These are phyloP conservation scores for rapeseed (Brassica napus) DNA, from an alignment of 345 rosid species.

Conservation along the genomic window DNA sequence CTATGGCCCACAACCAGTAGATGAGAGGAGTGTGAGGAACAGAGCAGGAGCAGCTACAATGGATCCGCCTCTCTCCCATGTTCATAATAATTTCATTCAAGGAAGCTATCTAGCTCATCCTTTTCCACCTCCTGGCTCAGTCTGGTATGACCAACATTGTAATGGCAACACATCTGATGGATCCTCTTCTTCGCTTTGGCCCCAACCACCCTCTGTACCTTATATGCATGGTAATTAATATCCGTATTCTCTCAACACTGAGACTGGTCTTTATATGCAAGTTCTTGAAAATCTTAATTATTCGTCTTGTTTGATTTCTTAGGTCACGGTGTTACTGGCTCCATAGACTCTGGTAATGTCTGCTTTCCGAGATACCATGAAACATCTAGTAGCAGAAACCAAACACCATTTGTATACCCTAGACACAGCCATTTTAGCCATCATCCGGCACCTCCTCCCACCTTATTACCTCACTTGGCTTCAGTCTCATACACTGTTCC, in stretches of 20 bases:
- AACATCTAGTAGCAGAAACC: constrained; percentile 49
- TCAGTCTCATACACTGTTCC: constrained; percentile 47
- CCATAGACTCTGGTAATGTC: constrained; percentile 48
- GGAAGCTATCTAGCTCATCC: constrained; percentile 59
- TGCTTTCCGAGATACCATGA: constrained; percentile 50
- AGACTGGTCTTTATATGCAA: not conserved
- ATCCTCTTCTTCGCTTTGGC: constrained; percentile 58
- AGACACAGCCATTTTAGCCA: constrained; percentile 44
- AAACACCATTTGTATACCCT: constrained; percentile 43
- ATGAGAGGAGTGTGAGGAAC: constrained; percentile 62
- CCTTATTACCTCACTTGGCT: constrained; percentile 54
- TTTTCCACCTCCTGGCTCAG: constrained; percentile 48
- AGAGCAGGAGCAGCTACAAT: constrained; percentile 53
- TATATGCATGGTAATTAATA: constrained; percentile 67
- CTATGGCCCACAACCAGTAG: constrained; percentile 40
- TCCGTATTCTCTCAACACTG: constrained; percentile 20
- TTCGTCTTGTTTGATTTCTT: constrained; percentile 19
- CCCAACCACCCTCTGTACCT: constrained; percentile 53
- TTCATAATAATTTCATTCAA: constrained; percentile 50
- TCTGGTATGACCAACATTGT: constrained; percentile 54
- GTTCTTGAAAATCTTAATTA: not conserved
- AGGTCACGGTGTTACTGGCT: too few relatives aligned
- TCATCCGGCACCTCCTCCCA: constrained; percentile 47
- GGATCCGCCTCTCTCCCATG: constrained; percentile 57
- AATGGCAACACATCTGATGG: constrained; percentile 47